Evolutionary conservation across 805 yeast species (phyloP), one percentile per base, ranked within the genome.

Genomic region (Yarrowia deformans): DNA sequence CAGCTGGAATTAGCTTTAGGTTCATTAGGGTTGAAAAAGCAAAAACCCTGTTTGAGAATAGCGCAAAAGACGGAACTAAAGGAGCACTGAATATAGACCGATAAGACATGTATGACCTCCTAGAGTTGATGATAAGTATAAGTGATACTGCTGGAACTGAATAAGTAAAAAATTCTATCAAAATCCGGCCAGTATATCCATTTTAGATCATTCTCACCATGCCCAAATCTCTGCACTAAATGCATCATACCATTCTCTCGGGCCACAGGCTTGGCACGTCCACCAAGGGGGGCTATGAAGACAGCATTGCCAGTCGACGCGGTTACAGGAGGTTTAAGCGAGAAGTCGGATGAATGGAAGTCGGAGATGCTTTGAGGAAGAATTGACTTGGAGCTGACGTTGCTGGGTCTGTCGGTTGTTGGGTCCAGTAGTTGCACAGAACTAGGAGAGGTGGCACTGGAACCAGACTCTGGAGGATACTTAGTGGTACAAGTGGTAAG

Each of bases 181-280:
- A 23, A 4, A 23, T 2, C 29, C 29, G 2, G 29, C 29, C 29
- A 23, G 4, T 23, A 23, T 23, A 23, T 2, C 29, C 3, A 23
- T 23, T 23, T 23, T 23, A 23, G 29, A 23, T 4, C 29, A 23
- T 2, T 23, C 29, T 23, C 29, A 23, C 29, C 4, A 23, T 23
- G 16, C 29, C 50, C 50, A 46, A 19, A 46, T n/a, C 50, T 46
- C 23, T 52, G 34, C 32, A 35, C 58, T 32, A 34, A 54, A 54
- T 54, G 58, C 58, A 54, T 54, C 58, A 14, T 40, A 54, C 58
- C 58, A 54, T 54, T 54, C 58, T 18, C 56, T 37, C 19, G 58
- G 43, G 42, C 43, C 43, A 35, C 42, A 54, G 58, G 58, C 58
- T 54, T 54, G 58, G 58, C 58, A 37, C 23, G 9, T 29, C n/a